Conservation (phyloP, 306 rosid genomes). For the Castanea crenata region DNA sequence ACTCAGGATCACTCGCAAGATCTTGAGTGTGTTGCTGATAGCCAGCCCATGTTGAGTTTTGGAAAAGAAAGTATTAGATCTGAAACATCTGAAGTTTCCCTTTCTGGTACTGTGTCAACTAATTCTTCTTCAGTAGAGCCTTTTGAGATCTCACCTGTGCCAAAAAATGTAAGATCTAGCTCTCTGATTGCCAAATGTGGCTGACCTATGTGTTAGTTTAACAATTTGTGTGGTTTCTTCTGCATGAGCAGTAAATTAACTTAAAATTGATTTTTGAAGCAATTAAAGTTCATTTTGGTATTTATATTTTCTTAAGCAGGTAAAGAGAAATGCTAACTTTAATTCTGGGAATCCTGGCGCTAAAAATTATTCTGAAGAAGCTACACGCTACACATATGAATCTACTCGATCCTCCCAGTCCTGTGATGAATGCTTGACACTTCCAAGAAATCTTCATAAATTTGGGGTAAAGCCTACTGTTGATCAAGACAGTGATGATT, state of each 20-base stretch:
- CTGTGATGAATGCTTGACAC: constrained; percentile 35
- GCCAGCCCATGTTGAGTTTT: constrained; percentile 22
- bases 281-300: constrained; percentile 9
- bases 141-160: constrained; percentile 29
- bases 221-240: constrained; percentile 13
- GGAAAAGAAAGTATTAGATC: constrained; percentile 33
- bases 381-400: constrained; percentile 31
- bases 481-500: constrained; percentile 66
- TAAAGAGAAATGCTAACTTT: constrained; percentile 37
- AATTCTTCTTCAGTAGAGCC: constrained; percentile 54
- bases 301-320: constrained; percentile 38
- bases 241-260: constrained; percentile 15
- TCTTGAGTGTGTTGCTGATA: constrained; percentile 35
- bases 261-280: constrained; percentile 20
- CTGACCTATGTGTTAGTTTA: background rate
- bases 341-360: constrained; percentile 28
- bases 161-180: constrained; percentile 47
- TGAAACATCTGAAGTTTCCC: constrained; percentile 48
- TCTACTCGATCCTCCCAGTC: constrained; percentile 47
- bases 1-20: constrained; percentile 39
- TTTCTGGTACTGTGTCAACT: constrained; percentile 53
- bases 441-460: constrained; percentile 30
- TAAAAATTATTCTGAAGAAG: constrained; percentile 38
- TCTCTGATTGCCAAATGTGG: constrained; percentile 13
- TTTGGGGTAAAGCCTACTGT: constrained; percentile 33